Evolutionary conservation across 108 stramenopile species (phyloP), one percentile per base, ranked within the genome.

Genomic region (Cylindrotheca closterium): DNA sequence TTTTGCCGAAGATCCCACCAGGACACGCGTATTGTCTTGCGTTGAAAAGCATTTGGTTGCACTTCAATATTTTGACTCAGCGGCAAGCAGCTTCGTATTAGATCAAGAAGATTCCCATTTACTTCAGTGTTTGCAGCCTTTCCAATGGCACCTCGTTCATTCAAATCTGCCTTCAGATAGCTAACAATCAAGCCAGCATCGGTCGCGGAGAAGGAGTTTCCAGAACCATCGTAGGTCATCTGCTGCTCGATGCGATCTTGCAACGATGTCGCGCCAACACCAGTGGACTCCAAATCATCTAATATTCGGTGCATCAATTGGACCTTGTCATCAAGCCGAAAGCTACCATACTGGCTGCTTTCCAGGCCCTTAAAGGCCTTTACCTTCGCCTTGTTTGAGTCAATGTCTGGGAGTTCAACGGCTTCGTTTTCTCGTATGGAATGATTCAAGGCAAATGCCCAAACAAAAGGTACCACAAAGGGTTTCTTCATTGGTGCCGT

Each of bases 391-490:
- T 58, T 56, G 17, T 25, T 1, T 21, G 19, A 18, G 22, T 50
- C 30, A 8, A 28, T 32, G 2, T 50, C 47, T 1, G 10, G 30
- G 7, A 47, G 24, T 10, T 31, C 72, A 28, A 75, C 48, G 24
- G 55, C 19, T 23, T 79, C 73, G 7, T 48, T 68, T 5, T 55
- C 23, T 1, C 19, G 25, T 18, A 82, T 17, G 10, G 69, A 51
- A 37, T 83, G 74, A 2, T 45, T 34, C 33, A 63, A 33, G n/a
- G 61, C 32, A 51, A 75, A 84, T 3, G 76, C 77, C 67, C 68
- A 78, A 12, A 63, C 42, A 61, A 84, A 80, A 7, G 83, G 83
- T 30, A 84, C 70, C 7, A 85, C 23, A 48, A 79, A 85, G 1
- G 84, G 75, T 17, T 32, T 17, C 33, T 47, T 42, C 3, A 66